A percentile compares a stretch with the other conserved stretches of the same genome.
Evolutionary conservation across 73 alveolate species (phyloP).

Genomic region (Diophrys appendiculata): DNA sequence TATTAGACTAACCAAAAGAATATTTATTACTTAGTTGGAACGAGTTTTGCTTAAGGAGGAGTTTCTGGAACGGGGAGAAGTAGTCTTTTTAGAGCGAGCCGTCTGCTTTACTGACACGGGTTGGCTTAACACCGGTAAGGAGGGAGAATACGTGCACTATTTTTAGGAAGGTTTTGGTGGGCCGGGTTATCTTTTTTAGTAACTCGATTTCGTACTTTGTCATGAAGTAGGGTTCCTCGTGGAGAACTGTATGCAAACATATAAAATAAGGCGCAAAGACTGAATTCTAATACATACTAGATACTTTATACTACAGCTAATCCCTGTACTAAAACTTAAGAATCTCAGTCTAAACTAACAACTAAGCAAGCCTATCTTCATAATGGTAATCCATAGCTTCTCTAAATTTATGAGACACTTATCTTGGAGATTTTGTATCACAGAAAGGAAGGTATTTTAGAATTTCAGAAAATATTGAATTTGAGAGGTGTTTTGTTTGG

Average conservation of each 20-base stretch:
- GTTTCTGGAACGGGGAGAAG: slow-evolving; percentile 59
- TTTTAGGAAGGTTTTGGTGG: slow-evolving; percentile 41
- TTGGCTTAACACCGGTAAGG: slow-evolving; percentile 67
- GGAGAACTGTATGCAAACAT: slow-evolving; percentile 36
- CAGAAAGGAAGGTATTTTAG: slow-evolving; percentile 15
- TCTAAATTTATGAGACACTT: slow-evolving; percentile 15
- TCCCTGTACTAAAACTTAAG: slow-evolving; percentile 58
- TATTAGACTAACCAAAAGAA: not conserved
- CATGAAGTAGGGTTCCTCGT: slow-evolving; percentile 54
- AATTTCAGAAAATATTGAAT: not conserved
- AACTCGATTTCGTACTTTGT: slow-evolving; percentile 73
- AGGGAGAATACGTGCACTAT: slow-evolving; percentile 74
- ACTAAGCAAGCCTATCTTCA: slow-evolving; percentile 26
- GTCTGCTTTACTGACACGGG: slow-evolving; percentile 65
- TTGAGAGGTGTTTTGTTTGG: not conserved
- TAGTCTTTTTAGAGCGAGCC: slow-evolving; percentile 74
- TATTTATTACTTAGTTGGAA: not conserved
- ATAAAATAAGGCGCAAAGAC: slow-evolving; percentile 40
- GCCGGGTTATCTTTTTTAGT: slow-evolving; percentile 64
- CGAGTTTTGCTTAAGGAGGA: slow-evolving; percentile 51
- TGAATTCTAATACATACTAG: not conserved
- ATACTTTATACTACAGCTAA: not conserved
- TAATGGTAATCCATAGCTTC: slow-evolving; percentile 27
- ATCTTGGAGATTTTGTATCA: slow-evolving; percentile 19
- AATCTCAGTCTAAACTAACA: slow-evolving; percentile 59